Percentiles rank a stretch among this genome's conserved stretches.
phyloP scores from a whole-genome alignment of 2,329 filamentous ascomycete species.

The Fusarium xylarioides region DNA sequence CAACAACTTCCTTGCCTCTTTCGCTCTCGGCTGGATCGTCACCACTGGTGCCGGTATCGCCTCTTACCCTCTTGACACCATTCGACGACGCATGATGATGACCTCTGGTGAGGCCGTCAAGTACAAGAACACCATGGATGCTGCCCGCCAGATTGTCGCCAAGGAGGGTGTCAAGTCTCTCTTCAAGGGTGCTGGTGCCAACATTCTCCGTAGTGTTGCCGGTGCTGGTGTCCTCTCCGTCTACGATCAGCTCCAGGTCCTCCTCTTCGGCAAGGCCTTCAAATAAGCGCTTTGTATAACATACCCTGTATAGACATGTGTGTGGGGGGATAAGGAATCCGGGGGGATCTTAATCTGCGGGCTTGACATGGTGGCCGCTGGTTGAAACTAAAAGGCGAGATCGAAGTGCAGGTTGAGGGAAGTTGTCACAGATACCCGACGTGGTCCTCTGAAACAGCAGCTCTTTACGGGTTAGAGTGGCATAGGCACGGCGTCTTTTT shows the following conservation, averaged over 20 bases:
- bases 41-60: constrained; percentile 99
- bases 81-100: constrained; percentile 99
- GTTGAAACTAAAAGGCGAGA: constrained; percentile 59
- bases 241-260: constrained; percentile 99
- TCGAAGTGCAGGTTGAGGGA: constrained; percentile 55
- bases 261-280: constrained; percentile 99
- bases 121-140: constrained; percentile 97
- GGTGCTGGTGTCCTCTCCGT: constrained; percentile 99
- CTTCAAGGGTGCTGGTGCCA: constrained; percentile 99
- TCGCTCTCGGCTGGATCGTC: constrained; percentile 98
- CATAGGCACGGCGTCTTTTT: constrained; percentile 59
- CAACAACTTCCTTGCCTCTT: constrained; percentile 99
- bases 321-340: constrained; percentile 44
- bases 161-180: constrained; percentile 98
- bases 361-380: constrained; percentile 50
- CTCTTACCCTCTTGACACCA: constrained; percentile 99
- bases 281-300: constrained; percentile 63
- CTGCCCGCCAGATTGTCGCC: constrained; percentile 94
- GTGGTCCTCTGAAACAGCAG: constrained; percentile 52
- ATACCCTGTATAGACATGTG: constrained; percentile 54
- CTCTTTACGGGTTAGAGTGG: constrained; percentile 59
- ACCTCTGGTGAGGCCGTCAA: constrained; percentile 97
- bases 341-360: constrained; percentile 45
- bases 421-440: constrained; percentile 52
- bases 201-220: constrained; percentile 99